A percentile compares a stretch with the other conserved stretches of the same genome.
phyloP scores from a whole-genome alignment of 2,329 filamentous ascomycete genomes.

The Colletotrichum eleusines region DNA sequence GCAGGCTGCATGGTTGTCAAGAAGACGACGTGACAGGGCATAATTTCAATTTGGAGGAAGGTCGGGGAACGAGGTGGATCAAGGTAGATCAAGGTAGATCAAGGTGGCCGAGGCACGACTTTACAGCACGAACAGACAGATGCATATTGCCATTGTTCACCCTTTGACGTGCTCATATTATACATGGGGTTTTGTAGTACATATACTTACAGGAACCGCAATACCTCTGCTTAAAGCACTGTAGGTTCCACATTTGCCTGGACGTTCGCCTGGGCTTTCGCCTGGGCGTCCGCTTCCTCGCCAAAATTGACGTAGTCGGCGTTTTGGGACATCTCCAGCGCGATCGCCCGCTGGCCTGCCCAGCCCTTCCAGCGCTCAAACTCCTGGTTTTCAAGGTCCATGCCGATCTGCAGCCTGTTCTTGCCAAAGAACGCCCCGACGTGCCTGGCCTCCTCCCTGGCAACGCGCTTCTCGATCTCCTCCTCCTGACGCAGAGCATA shows the following conservation, averaged over 20 bases:
- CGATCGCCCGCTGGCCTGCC: conserved; percentile 67
- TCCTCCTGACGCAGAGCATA: conserved; percentile 85
- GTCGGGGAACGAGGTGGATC: neutral
- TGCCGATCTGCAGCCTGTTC: conserved; percentile 78
- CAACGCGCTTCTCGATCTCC: conserved; percentile 85
- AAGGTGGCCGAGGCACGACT: neutral
- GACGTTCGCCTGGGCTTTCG: conserved; percentile 41
- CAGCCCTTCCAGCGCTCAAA: conserved; percentile 90
- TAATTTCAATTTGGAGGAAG: neutral
- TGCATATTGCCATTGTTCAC: neutral
- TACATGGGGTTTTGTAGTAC: conserved; percentile 39
- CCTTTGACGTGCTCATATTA: conserved; percentile 38
- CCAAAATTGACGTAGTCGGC: conserved; percentile 60
- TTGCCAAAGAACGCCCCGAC: conserved; percentile 92
- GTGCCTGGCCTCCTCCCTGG: conserved; percentile 86
- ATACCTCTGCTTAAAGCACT: neutral
- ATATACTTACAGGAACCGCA: conserved; percentile 26
- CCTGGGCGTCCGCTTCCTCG: conserved; percentile 49
- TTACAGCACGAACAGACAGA: neutral
- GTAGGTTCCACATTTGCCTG: conserved; percentile 45
- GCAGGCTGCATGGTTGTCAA: conserved; percentile 54
- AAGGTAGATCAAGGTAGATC: no score
- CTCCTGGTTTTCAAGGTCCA: conserved; percentile 82
- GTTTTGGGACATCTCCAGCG: conserved; percentile 54
- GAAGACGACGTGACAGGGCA: neutral